Percentiles rank a stretch among this genome's conserved stretches.
Evolutionary conservation across 1,139 yeast genomes (phyloP).

Genomic region (Scheffersomyces illinoinensis): DNA sequence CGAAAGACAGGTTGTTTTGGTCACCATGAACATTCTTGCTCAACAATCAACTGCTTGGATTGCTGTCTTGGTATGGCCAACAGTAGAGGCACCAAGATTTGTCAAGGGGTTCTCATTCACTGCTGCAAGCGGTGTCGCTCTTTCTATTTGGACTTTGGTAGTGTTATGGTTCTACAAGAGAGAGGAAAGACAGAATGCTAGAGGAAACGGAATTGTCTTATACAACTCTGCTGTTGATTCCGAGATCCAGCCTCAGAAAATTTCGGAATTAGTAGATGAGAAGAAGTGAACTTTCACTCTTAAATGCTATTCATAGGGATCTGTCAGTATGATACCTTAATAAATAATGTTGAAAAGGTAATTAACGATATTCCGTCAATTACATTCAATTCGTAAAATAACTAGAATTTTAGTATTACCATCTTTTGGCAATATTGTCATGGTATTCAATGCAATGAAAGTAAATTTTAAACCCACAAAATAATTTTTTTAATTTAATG

Average conservation of each 20-base stretch:
- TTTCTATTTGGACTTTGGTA: constrained; percentile 53
- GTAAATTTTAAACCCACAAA: too few species aligned
- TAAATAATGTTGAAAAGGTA: background rate
- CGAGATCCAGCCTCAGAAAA: background rate
- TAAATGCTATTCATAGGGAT: background rate
- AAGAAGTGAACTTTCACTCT: background rate
- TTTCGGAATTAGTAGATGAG: background rate
- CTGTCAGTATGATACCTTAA: too few species aligned
- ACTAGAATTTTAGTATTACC: too few species aligned
- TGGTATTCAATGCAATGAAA: too few species aligned
- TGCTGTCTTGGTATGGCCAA: constrained; percentile 40
- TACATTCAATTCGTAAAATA: too few species aligned
- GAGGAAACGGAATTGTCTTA: constrained; percentile 38
- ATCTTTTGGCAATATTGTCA: too few species aligned
- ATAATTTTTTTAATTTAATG: too few species aligned
- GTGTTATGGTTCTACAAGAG: constrained; percentile 59
- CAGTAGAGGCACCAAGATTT: constrained; percentile 53
- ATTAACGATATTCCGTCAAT: too few species aligned
- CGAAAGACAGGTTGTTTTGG: constrained; percentile 45
- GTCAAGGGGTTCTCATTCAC: constrained; percentile 54
- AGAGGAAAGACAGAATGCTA: constrained; percentile 53
- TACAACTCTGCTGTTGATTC: constrained; percentile 11
- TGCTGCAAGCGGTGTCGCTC: constrained; percentile 52
- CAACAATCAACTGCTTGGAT: constrained; percentile 47
- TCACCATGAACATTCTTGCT: constrained; percentile 46